A percentile compares a stretch with the other conserved stretches of the same genome.
Evolutionary conservation across 2,329 filamentous ascomycete genomes (phyloP).

Genomic region (Penicillium sp.): DNA sequence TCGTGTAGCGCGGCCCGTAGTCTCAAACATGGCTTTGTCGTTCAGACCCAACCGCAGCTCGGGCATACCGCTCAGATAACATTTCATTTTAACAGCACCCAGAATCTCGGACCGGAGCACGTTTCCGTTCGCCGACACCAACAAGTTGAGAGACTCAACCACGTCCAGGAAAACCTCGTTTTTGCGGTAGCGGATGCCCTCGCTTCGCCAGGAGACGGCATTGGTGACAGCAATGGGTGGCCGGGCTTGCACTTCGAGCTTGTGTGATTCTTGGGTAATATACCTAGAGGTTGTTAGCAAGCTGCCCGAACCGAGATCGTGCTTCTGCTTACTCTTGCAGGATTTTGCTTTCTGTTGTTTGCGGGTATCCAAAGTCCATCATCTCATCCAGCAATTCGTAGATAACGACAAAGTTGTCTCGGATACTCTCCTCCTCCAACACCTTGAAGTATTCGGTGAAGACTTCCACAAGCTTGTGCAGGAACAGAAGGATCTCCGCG

Average conservation of each 20-base stretch:
- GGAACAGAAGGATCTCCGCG: constrained; percentile 94
- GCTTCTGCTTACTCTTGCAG: constrained; percentile 65
- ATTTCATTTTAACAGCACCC: constrained; percentile 99
- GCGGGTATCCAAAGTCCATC: constrained; percentile 99
- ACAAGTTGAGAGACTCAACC: constrained; percentile 89
- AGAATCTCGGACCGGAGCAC: constrained; percentile 94
- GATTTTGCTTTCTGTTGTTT: constrained; percentile 98
- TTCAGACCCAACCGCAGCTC: constrained; percentile 90
- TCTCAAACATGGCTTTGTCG: constrained; percentile 99
- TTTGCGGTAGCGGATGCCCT: constrained; percentile 97
- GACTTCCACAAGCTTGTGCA: constrained; percentile 96
- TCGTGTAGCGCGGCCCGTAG: constrained; percentile 84
- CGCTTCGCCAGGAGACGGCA: constrained; percentile 94
- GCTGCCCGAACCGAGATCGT: no score
- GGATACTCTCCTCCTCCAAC: constrained; percentile 95
- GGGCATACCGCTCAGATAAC: constrained; percentile 96
- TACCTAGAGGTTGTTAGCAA: constrained; percentile 49
- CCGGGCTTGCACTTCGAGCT: constrained; percentile 91
- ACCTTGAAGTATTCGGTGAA: constrained; percentile 99
- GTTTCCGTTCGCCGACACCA: constrained; percentile 90
- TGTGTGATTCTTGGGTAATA: constrained; percentile 98
- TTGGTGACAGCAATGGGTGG: constrained; percentile 98
- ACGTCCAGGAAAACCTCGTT: constrained; percentile 99
- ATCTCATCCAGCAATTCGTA: constrained; percentile 98
- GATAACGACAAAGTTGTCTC: constrained; percentile 98